Evolutionary conservation across 2,329 filamentous ascomycete genomes (phyloP).

Genomic region (Diaporthe australafricana): DNA sequence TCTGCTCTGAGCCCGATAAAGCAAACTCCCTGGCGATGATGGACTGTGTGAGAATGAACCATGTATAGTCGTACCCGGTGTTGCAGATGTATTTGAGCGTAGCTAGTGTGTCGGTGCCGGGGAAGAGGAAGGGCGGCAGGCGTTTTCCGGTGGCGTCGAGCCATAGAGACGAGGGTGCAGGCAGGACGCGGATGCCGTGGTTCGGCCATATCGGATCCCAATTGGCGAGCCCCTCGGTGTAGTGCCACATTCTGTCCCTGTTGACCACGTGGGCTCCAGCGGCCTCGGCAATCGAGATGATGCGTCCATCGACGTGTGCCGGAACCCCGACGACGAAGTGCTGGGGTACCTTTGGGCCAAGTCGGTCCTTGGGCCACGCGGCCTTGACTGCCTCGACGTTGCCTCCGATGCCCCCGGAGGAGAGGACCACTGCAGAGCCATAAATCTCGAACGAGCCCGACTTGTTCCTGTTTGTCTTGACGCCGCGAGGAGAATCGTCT

Average conservation of each 20-base stretch:
- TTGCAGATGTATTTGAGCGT: conserved; percentile 70
- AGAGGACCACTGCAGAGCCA: conserved; percentile 64
- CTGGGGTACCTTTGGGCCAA: conserved; percentile 67
- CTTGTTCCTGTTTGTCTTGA: conserved; percentile 60
- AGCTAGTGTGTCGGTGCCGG: conserved; percentile 67
- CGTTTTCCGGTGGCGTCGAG: conserved; percentile 70
- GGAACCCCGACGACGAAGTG: conserved; percentile 71
- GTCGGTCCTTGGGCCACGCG: conserved; percentile 67
- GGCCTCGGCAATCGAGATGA: conserved; percentile 67
- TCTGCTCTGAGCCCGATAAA: conserved; percentile 72
- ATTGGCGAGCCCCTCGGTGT: conserved; percentile 71
- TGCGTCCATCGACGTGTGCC: conserved; percentile 72
- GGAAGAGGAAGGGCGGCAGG: conserved; percentile 66
- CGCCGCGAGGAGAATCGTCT: conserved; percentile 62
- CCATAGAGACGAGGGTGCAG: conserved; percentile 72
- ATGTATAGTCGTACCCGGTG: conserved; percentile 72
- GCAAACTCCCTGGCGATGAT: conserved; percentile 73
- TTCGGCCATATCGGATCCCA: conserved; percentile 72
- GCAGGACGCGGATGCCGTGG: conserved; percentile 71
- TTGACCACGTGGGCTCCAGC: conserved; percentile 69
- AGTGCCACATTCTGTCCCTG: conserved; percentile 75
- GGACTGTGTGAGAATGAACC: conserved; percentile 69
- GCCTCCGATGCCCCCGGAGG: conserved; percentile 71
- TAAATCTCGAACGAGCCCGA: conserved; percentile 64
- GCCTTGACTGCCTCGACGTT: conserved; percentile 70